Conservation (phyloP, 169 alveolate genomes). For the Theileria orientalis region DNA sequence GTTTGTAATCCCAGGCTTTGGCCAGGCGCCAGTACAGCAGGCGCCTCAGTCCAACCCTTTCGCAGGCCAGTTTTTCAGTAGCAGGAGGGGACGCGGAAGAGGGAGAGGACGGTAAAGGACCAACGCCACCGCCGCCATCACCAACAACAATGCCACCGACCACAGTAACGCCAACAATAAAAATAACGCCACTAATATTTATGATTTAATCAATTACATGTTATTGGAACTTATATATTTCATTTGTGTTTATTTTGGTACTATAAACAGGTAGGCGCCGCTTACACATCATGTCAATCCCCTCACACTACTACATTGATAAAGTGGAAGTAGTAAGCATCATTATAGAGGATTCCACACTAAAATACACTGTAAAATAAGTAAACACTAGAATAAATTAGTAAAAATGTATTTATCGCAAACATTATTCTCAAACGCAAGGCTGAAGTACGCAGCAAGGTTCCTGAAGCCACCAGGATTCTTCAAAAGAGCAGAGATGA, state of each 20-base stretch:
- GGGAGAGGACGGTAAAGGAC: constrained; percentile 14
- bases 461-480: constrained; percentile 66
- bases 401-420: constrained; percentile 3
- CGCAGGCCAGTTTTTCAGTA: constrained; percentile 15
- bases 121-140: background rate
- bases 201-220: too few species aligned
- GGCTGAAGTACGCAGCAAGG: constrained; percentile 55
- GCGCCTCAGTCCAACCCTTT: constrained; percentile 5
- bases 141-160: background rate
- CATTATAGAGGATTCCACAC: background rate
- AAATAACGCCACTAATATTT: background rate
- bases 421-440: background rate
- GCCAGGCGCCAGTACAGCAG: constrained; percentile 12
- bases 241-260: too few species aligned
- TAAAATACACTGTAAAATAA: background rate
- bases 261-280: too few species aligned
- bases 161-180: background rate
- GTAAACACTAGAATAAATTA: background rate
- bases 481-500: constrained; percentile 81
- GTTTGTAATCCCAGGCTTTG: constrained; percentile 24
- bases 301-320: too few species aligned
- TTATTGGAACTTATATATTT: too few species aligned
- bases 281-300: too few species aligned
- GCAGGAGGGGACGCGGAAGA: constrained; percentile 23
- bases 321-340: too few species aligned